These are phyloP conservation scores for Colletotrichum scovillei DNA, from an alignment of 2,329 filamentous ascomycete genomes.

Conservation along the genomic window DNA sequence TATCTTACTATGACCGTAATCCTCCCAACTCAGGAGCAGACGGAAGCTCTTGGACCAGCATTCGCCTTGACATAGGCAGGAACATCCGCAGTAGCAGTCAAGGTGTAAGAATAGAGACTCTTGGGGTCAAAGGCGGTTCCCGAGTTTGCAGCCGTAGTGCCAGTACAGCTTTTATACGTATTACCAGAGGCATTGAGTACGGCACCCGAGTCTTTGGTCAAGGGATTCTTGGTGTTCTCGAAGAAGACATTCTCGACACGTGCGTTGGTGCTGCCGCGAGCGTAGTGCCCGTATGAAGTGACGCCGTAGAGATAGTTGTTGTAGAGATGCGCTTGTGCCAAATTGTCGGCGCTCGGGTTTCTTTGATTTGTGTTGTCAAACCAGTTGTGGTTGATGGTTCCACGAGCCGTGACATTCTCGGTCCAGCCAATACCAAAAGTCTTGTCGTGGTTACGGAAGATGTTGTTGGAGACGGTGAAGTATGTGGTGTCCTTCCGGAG, in stretches of 20 bases:
- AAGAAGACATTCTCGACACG: slow-evolving; percentile 36
- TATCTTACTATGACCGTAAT: too few relatives aligned
- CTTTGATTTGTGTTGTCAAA: slow-evolving; percentile 36
- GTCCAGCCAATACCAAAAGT: slow-evolving; percentile 38
- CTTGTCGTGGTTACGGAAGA: slow-evolving; percentile 38
- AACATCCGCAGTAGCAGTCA: slow-evolving; percentile 29
- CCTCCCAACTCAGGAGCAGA: slow-evolving; percentile 13
- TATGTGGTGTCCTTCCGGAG: slow-evolving; percentile 36
- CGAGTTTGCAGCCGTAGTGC: slow-evolving; percentile 25
- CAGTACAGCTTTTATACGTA: slow-evolving; percentile 28
- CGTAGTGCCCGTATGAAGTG: slow-evolving; percentile 36
- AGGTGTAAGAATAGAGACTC: slow-evolving; percentile 16
- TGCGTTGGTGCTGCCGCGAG: slow-evolving; percentile 31
- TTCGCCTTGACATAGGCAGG: slow-evolving; percentile 30
- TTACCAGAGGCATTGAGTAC: slow-evolving; percentile 20
- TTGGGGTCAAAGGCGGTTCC: slow-evolving; percentile 18
- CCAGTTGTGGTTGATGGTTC: slow-evolving; percentile 36
- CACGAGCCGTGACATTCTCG: slow-evolving; percentile 32
- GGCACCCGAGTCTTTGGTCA: slow-evolving; percentile 16
- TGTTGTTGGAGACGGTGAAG: slow-evolving; percentile 38
- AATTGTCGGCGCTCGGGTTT: slow-evolving; percentile 35
- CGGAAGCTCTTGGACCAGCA: slow-evolving; percentile 18
- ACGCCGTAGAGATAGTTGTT: slow-evolving; percentile 35
- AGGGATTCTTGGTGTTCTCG: slow-evolving; percentile 31
- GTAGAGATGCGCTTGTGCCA: slow-evolving; percentile 35